Evolutionary conservation across 208 protist genomes (phyloP), one percentile per base, ranked within the genome.

Genomic region (Acanthamoeba sp.): DNA sequence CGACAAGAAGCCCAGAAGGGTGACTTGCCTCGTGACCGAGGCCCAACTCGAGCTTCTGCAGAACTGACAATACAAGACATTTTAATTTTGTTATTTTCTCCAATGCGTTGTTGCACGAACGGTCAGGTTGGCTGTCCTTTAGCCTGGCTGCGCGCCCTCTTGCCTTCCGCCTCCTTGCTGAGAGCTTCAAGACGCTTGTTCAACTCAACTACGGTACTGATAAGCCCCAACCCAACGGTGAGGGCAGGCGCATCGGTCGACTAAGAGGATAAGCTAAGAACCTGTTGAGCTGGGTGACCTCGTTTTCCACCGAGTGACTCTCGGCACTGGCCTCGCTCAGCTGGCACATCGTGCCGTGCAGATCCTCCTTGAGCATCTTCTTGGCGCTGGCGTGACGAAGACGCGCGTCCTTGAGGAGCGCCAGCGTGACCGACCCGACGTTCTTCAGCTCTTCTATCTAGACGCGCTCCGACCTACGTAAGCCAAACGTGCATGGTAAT

Each of bases 331-430:
- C 22, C 5, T 52, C 40, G 73, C 73, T 45, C 10, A 84, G 73
- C 42, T 84, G 27, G 73, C 29, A 40, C 20, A 52, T 29, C n/a
- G 73, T 55, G 16, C 16, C 34, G 0, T 29, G 20, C 7, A 84
- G 34, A 32, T 84, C 73, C 32, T 84, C 73, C 73, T 84, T 84
- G 42, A 84, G 73, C 73, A 84, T 45, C 73, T 84, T 84, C 73
- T 84, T 84, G 40, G 27, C 32, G 42, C 40, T 57, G 5, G n/a
- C 22, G 29, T 84, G 73, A 18, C 73, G 73, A 45, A 57, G 10
- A n/a, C 73, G 73, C 18, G 27, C 36, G 22, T 84, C 73, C 14
- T 84, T 34, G 14, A 24, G 9, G 9, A 57, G 38, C 34, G 40
- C 5, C 2, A 14, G 40, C 24, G 73, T 84, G 40, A 55, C n/a